A percentile compares a stretch with the other conserved stretches of the same genome.
phyloP scores from a whole-genome alignment of 2,329 filamentous ascomycete species.

The Fusarium euwallaceae region DNA sequence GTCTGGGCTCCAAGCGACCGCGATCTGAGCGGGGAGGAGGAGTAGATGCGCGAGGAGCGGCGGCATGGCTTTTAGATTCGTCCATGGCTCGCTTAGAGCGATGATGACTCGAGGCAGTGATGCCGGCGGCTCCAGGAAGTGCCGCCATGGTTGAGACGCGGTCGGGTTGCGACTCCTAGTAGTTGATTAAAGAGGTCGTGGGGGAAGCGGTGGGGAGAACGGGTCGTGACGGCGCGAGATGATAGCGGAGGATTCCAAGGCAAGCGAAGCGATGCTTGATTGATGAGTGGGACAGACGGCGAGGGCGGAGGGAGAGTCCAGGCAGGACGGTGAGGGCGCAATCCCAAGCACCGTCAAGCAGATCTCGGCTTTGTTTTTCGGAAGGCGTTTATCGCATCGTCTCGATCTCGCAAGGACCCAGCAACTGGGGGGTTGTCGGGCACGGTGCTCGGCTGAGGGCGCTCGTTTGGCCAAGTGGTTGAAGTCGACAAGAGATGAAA shows the following conservation, averaged over 20 bases:
- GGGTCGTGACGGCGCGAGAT: conserved; percentile 14
- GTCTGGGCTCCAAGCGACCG: conserved; percentile 57
- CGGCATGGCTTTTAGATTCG: conserved; percentile 49
- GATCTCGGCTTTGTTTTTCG: conserved; percentile 39
- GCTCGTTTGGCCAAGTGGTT: conserved; percentile 12
- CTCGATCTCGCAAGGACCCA: conserved; percentile 39
- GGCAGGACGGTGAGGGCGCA: conserved; percentile 39
- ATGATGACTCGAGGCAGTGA: conserved; percentile 49
- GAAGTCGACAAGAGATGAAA: conserved; percentile 23
- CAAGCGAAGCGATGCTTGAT: conserved; percentile 15
- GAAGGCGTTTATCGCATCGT: conserved; percentile 46
- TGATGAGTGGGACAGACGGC: conserved; percentile 6
- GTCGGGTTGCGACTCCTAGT: conserved; percentile 20
- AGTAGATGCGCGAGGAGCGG: conserved; percentile 57
- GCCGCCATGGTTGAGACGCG: conserved; percentile 50
- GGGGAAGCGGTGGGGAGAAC: conserved; percentile 14
- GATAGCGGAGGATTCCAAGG: conserved; percentile 15
- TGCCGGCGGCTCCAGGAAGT: conserved; percentile 47
- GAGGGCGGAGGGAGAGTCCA: conserved; percentile 22
- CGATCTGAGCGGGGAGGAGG: conserved; percentile 61
- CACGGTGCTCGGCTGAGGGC: conserved; percentile 30
- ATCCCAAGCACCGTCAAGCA: conserved; percentile 44
- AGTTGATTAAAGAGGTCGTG: conserved; percentile 12
- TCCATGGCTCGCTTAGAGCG: conserved; percentile 51
- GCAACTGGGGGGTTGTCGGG: conserved; percentile 32